phyloP scores from a whole-genome alignment of 2,329 filamentous ascomycete species.

The Epichloe uncinata region DNA sequence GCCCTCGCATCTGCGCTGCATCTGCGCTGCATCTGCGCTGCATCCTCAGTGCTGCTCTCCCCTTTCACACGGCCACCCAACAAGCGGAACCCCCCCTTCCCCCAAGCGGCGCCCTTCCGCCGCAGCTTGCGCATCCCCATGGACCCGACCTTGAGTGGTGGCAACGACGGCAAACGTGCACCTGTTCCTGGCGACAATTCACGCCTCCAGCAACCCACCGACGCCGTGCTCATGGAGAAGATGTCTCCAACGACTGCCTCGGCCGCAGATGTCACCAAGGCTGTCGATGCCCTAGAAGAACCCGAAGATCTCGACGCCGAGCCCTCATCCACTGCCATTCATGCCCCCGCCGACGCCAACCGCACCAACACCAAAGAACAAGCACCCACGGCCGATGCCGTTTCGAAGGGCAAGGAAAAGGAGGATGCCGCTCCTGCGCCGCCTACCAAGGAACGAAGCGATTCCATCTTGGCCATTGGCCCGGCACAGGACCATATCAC shows the following conservation, averaged over 20 bases:
- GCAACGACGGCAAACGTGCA: constrained; percentile 10
- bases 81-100: constrained; percentile 1
- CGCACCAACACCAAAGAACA: constrained; percentile 11
- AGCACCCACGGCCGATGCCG: constrained; percentile 7
- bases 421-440: constrained; percentile 14
- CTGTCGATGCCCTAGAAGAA: constrained; percentile 9
- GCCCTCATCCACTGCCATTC: constrained; percentile 7
- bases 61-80: background rate
- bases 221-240: constrained; percentile 25
- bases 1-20: too few species aligned
- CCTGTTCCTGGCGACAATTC: constrained; percentile 14
- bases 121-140: too few species aligned
- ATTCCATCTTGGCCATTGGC: constrained; percentile 29
- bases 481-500: constrained; percentile 29
- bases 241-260: constrained; percentile 14
- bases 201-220: constrained; percentile 21
- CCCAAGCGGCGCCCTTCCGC: constrained; percentile 10
- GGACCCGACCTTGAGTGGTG: constrained; percentile 20
- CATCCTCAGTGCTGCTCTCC: background rate
- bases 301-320: constrained; percentile 9
- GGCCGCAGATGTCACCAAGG: constrained; percentile 8
- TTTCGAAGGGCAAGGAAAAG: constrained; percentile 23
- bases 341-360: constrained; percentile 6
- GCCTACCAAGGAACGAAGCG: constrained; percentile 19
- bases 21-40: too few species aligned